These are phyloP conservation scores for Xylaria cubensis DNA, from an alignment of 495 filamentous ascomycete species.

Conservation along the genomic window DNA sequence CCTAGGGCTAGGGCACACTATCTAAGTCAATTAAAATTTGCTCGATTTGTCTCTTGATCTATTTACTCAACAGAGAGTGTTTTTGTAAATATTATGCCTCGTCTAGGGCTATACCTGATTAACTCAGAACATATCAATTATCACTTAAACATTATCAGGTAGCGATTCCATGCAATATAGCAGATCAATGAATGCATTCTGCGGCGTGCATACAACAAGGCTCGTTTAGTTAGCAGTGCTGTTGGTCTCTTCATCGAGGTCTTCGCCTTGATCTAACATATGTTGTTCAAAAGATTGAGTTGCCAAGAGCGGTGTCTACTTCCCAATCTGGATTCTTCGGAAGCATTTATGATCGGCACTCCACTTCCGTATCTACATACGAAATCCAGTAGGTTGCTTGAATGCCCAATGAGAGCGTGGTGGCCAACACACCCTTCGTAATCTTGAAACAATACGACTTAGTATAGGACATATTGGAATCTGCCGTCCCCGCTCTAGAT, in stretches of 20 bases:
- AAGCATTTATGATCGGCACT: neutral
- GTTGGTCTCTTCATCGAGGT: neutral
- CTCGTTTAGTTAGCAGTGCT: neutral
- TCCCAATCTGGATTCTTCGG: slow-evolving; percentile 14
- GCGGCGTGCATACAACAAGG: neutral
- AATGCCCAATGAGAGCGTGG: slow-evolving; percentile 5
- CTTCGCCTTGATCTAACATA: neutral
- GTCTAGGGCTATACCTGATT: neutral
- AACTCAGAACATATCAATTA: neutral
- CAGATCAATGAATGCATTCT: neutral
- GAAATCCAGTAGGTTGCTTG: neutral
- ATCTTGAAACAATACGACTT: slow-evolving; percentile 14
- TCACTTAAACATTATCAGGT: neutral
- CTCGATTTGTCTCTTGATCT: too few species aligned
- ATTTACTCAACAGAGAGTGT: neutral
- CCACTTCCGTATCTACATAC: neutral
- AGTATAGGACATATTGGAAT: slow-evolving; percentile 2
- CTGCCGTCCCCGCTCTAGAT: slow-evolving; percentile 16
- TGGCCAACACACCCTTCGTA: slow-evolving; percentile 11
- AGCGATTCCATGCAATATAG: neutral
- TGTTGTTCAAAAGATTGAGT: neutral
- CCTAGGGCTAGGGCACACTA: neutral
- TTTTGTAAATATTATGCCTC: neutral
- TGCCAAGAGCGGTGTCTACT: neutral
- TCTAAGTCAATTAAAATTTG: neutral